Percentiles rank a stretch among this genome's conserved stretches.
These are phyloP conservation scores for Scedosporium minutisporum DNA, from an alignment of 2,329 filamentous ascomycete genomes.

Conservation along the genomic window DNA sequence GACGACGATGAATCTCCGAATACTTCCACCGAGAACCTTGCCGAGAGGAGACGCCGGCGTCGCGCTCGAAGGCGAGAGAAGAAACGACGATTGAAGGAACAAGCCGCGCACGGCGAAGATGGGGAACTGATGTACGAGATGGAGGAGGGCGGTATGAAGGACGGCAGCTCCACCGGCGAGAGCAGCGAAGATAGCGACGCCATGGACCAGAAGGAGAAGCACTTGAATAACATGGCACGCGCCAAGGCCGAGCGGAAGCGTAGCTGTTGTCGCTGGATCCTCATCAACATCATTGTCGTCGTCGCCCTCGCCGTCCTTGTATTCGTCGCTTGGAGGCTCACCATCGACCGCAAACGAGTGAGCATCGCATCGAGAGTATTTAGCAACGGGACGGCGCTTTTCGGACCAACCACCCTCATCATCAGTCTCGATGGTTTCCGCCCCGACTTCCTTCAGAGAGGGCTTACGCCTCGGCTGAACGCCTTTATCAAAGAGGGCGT, in stretches of 20 bases:
- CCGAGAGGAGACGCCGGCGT: constrained; percentile 39
- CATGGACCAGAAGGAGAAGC: constrained; percentile 42
- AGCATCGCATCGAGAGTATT: constrained; percentile 25
- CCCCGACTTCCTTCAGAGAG: constrained; percentile 80
- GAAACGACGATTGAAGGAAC: constrained; percentile 40
- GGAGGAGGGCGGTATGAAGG: constrained; percentile 68
- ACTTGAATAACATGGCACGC: constrained; percentile 37
- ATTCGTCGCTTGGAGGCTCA: constrained; percentile 46
- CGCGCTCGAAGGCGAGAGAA: constrained; percentile 42
- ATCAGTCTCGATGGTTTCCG: constrained; percentile 94
- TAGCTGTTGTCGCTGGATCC: constrained; percentile 42
- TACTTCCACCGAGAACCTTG: constrained; percentile 38
- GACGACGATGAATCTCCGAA: constrained; percentile 27
- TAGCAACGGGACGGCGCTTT: constrained; percentile 80
- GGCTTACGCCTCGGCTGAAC: constrained; percentile 72
- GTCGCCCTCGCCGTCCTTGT: constrained; percentile 6
- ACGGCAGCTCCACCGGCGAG: constrained; percentile 53
- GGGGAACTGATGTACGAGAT: constrained; percentile 80
- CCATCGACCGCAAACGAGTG: constrained; percentile 30
- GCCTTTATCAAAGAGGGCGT: constrained; percentile 73
- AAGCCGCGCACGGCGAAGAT: constrained; percentile 55
- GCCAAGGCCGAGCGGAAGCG: constrained; percentile 39
- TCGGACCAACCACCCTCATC: constrained; percentile 84
- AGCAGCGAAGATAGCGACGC: constrained; percentile 53
- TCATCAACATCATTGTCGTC: constrained; percentile 44